Conservation (phyloP, 2,329 filamentous ascomycete species). For the Aspergillus novoparasiticus region DNA sequence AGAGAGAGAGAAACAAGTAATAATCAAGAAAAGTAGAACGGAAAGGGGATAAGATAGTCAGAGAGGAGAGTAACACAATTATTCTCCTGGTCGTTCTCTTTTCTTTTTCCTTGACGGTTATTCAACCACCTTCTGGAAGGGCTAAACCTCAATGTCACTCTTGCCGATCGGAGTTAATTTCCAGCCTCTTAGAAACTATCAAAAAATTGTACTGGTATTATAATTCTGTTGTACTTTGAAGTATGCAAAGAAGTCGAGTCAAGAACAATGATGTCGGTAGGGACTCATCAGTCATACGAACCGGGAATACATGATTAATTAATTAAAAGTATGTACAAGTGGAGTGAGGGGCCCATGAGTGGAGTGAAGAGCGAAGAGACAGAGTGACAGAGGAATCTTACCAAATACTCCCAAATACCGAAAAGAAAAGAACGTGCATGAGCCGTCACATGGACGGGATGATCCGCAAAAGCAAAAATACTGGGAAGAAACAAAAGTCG, state of each 20-base stretch:
- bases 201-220: background rate
- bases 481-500: no score
- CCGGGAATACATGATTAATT: background rate
- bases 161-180: background rate
- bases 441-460: background rate
- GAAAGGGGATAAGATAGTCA: no score
- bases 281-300: background rate
- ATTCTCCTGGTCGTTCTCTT: background rate
- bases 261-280: background rate
- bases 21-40: background rate
- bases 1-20: background rate
- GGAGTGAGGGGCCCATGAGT: background rate
- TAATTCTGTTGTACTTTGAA: background rate
- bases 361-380: background rate
- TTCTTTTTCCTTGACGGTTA: background rate
- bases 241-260: background rate
- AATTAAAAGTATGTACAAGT: background rate
- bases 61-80: background rate
- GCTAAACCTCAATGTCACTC: background rate
- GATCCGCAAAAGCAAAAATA: background rate
- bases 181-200: background rate
- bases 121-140: background rate
- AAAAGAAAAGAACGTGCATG: background rate
- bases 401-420: background rate
- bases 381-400: background rate